These are phyloP conservation scores for Colletotrichum cereale DNA, from an alignment of 2,329 filamentous ascomycete genomes.

Conservation along the genomic window DNA sequence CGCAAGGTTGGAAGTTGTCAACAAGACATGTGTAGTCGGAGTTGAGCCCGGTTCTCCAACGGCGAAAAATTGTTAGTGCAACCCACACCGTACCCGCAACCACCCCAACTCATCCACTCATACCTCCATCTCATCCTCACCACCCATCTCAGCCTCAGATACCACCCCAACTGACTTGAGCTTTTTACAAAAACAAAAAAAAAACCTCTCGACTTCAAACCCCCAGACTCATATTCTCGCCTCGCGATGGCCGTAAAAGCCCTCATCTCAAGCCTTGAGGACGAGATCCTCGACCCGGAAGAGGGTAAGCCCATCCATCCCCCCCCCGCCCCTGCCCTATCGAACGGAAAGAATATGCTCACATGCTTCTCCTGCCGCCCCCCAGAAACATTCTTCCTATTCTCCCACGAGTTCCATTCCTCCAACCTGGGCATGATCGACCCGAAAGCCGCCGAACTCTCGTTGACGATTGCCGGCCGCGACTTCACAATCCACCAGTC, in stretches of 20 bases:
- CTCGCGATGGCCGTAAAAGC: constrained; percentile 31
- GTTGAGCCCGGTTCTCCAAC: not conserved
- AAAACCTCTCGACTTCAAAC: too few species aligned
- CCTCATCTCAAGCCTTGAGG: constrained; percentile 52
- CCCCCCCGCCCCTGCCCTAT: not conserved
- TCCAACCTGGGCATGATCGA: constrained; percentile 89
- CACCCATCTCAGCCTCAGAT: not conserved
- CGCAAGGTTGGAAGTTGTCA: not conserved
- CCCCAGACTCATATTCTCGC: too few species aligned
- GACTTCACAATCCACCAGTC: constrained; percentile 87
- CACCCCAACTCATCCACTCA: not conserved
- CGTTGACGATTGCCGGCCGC: constrained; percentile 74
- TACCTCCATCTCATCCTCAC: not conserved
- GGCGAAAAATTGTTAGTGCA: constrained; percentile 3
- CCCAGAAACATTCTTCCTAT: constrained; percentile 88
- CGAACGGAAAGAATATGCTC: constrained; percentile 5
- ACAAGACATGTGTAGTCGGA: not conserved
- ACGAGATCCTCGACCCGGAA: constrained; percentile 62
- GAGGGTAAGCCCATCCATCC: constrained; percentile 53
- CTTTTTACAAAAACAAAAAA: not conserved
- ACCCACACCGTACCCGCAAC: not conserved
- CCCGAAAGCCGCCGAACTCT: constrained; percentile 72
- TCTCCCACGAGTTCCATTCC: constrained; percentile 80
- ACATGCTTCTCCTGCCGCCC: not conserved
- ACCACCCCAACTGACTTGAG: not conserved